Conservation (phyloP, 768 basidiomycete genomes). For the Tylopilus felleus region DNA sequence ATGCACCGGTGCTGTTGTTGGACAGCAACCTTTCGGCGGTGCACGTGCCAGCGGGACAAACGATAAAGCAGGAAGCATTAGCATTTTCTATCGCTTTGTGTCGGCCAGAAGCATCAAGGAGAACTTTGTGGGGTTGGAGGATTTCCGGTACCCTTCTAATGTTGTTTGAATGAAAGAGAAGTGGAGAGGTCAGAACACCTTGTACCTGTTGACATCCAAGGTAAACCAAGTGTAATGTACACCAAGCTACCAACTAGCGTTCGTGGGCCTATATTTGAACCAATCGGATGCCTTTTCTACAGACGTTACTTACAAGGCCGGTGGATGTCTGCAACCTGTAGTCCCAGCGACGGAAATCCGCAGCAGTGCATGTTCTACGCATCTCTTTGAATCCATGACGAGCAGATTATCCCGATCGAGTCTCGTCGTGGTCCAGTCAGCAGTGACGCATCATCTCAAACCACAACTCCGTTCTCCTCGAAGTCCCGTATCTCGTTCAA, state of each 20-base stretch:
- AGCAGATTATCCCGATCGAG: neutral
- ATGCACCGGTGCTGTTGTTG: slow-evolving; percentile 96
- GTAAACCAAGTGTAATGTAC: too few relatives aligned
- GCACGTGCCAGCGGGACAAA: slow-evolving; percentile 92
- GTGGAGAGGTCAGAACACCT: neutral
- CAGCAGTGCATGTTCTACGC: neutral
- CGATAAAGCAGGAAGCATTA: slow-evolving; percentile 92
- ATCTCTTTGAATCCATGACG: neutral
- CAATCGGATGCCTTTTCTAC: neutral
- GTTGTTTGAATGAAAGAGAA: slow-evolving; percentile 42
- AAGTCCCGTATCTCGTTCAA: neutral
- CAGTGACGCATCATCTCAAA: neutral
- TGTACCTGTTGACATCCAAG: neutral
- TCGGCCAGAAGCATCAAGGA: slow-evolving; percentile 95
- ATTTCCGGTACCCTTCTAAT: slow-evolving; percentile 87
- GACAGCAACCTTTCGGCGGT: slow-evolving; percentile 98
- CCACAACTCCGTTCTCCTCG: neutral
- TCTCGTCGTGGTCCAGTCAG: neutral
- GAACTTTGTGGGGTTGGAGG: slow-evolving; percentile 82
- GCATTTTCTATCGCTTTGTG: slow-evolving; percentile 76
- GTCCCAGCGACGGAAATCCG: neutral
- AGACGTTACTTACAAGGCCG: neutral
- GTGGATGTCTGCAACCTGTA: too few relatives aligned
- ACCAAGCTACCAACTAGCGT: too few relatives aligned
- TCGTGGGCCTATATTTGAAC: too few relatives aligned